Evolutionary conservation across 2,329 filamentous ascomycete genomes (phyloP), one percentile per base, ranked within the genome.

Genomic region (Xylariaceae sp.): DNA sequence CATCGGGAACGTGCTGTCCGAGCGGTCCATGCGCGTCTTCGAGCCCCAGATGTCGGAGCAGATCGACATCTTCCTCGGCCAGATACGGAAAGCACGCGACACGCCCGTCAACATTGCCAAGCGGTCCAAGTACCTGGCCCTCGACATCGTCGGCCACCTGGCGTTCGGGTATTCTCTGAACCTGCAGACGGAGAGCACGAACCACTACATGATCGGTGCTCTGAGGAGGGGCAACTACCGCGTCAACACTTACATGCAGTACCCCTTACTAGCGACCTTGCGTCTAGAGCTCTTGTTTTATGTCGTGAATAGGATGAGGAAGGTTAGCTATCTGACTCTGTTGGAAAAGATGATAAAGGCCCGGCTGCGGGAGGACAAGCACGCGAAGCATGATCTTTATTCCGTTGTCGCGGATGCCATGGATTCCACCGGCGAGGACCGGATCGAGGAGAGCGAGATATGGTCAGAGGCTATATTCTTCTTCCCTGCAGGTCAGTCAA

Each of bases 321-420:
- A 48, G 11, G 58, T 55, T 35, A 47, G 63, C 6, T 40, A 50
- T 19, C 51, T 60, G 17, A 48, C 61, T 23, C 21, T 24, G 6
- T 11, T 24, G 21, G 21, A 29, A 4, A 41, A 31, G n/a, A 41
- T 41, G 33, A 33, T 41, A 3, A 18, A 32, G 12, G 14, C 28
- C 3, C 38, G 38, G 2, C 34, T 41, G 3, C 12, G 27, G 7
- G 15, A 36, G 19, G 19, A 32, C 9, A 33, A 11, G 9, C 11
- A 41, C 3, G 38, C 5, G 5, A 44, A 44, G 18, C 41, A 36
- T 17, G 23, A 40, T 3, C 13, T 44, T 7, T 30, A 37, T 30
- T 44, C 38, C 4, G 26, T 34, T 12, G 21, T 44, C 36, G 32
- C 37, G 1, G 41, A 44, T 11, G 36, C 31, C 11, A 12, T 40